These are phyloP conservation scores for Sporobolomyces pararoseus DNA, from an alignment of 768 basidiomycete species.

Conservation along the genomic window DNA sequence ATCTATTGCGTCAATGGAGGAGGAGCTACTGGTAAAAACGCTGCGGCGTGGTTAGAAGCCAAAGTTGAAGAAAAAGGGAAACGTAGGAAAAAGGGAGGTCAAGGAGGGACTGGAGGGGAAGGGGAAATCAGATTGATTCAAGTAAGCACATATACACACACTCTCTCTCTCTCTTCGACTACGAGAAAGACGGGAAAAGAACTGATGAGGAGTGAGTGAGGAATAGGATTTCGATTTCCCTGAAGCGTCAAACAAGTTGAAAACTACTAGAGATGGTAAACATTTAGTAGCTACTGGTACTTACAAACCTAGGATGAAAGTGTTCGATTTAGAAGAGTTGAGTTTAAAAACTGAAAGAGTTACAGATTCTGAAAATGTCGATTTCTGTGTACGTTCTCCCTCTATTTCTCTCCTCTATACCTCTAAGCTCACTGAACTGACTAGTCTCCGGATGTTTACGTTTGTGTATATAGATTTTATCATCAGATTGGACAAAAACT, in stretches of 20 bases:
- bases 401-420: conserved; percentile 6
- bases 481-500: conserved; percentile 99
- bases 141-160: too few species aligned
- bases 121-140: conserved; percentile 45
- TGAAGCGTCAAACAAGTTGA: conserved; percentile 87
- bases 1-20: conserved; percentile 97
- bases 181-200: not conserved
- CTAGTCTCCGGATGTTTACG: not conserved
- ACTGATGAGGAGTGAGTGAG: not conserved
- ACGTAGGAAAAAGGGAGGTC: conserved; percentile 45
- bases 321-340: conserved; percentile 90
- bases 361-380: conserved; percentile 93
- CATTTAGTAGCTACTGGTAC: conserved; percentile 91
- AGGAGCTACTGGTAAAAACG: conserved; percentile 45
- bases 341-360: conserved; percentile 93
- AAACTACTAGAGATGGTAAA: conserved; percentile 83
- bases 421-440: not conserved
- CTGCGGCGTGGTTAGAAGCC: conserved; percentile 45
- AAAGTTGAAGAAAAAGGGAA: conserved; percentile 46
- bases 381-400: conserved; percentile 83
- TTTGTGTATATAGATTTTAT: conserved; percentile 63
- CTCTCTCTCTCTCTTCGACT: not conserved
- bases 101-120: conserved; percentile 39
- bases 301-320: conserved; percentile 95
- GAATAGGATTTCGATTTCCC: conserved; percentile 91